phyloP scores from a whole-genome alignment of 768 basidiomycete genomes.

The Hypholoma fasciculare region DNA sequence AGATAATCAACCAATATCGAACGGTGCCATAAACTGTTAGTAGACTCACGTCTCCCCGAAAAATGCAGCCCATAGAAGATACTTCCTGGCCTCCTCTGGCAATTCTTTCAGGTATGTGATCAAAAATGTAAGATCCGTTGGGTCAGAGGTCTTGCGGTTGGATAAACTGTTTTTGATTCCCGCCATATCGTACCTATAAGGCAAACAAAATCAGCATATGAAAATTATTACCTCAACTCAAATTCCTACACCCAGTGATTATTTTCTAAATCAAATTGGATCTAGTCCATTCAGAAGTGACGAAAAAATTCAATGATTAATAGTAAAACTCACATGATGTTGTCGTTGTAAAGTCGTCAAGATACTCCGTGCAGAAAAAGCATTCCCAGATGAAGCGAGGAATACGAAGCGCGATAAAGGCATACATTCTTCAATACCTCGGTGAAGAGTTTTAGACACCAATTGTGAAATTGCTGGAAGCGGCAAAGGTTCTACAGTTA shows the following conservation, averaged over 20 bases:
- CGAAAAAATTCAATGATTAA: not conserved
- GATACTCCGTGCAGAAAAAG: slow-evolving; percentile 67
- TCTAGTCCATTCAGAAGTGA: slow-evolving; percentile 34
- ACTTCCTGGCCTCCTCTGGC: slow-evolving; percentile 64
- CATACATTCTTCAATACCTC: slow-evolving; percentile 53
- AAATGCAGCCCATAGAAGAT: slow-evolving; percentile 70
- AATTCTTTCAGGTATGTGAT: slow-evolving; percentile 59
- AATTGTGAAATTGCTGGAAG: slow-evolving; percentile 57
- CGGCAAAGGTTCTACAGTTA: slow-evolving; percentile 59
- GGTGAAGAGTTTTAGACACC: slow-evolving; percentile 65
- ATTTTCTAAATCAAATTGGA: slow-evolving; percentile 61
- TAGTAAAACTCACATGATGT: slow-evolving; percentile 45
- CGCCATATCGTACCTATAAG: slow-evolving; percentile 50
- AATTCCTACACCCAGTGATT: slow-evolving; percentile 67
- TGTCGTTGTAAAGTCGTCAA: slow-evolving; percentile 65
- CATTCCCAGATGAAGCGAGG: slow-evolving; percentile 63
- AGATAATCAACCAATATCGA: not conserved
- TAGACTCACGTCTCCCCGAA: slow-evolving; percentile 66
- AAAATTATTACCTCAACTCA: not conserved
- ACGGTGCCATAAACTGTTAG: not conserved
- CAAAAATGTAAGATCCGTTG: slow-evolving; percentile 63
- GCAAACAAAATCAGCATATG: slow-evolving; percentile 1
- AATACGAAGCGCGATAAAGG: slow-evolving; percentile 57
- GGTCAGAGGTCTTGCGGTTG: slow-evolving; percentile 54
- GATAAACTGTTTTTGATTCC: slow-evolving; percentile 56